Percentiles rank a stretch among this genome's conserved stretches.
Evolutionary conservation across 768 basidiomycete genomes (phyloP).

Genomic region (Lepiota venenata): DNA sequence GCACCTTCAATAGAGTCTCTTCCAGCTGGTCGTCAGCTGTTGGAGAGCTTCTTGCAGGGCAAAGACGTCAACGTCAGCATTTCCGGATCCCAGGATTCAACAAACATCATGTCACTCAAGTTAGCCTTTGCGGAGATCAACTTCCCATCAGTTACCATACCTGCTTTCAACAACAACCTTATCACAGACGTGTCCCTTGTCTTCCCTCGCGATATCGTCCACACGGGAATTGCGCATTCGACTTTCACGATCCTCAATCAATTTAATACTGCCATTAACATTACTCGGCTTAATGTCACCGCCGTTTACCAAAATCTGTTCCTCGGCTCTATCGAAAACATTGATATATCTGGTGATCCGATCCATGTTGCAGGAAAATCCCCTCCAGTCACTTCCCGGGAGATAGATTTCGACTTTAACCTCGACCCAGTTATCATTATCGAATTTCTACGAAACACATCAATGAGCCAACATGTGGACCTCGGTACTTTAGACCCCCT

Average conservation of each 20-base stretch:
- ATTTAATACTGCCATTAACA: conserved; percentile 69
- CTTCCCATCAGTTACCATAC: conserved; percentile 60
- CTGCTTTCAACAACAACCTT: conserved; percentile 59
- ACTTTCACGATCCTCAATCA: conserved; percentile 61
- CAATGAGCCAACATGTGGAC: conserved; percentile 54
- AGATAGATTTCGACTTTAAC: conserved; percentile 43
- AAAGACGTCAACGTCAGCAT: conserved; percentile 53
- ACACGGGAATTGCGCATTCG: conserved; percentile 56
- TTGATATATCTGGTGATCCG: conserved; percentile 52
- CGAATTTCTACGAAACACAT: conserved; percentile 44
- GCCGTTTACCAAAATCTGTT: conserved; percentile 54
- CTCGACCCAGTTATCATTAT: conserved; percentile 61
- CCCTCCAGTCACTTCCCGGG: conserved; percentile 51
- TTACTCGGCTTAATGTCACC: conserved; percentile 49
- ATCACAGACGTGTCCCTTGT: conserved; percentile 51
- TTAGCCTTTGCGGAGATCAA: conserved; percentile 57
- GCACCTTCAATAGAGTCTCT: conserved; percentile 49
- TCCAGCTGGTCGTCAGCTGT: conserved; percentile 49
- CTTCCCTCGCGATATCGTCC: conserved; percentile 60
- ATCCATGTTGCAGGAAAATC: conserved; percentile 59
- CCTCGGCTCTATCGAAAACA: conserved; percentile 55
- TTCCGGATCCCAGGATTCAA: conserved; percentile 50
- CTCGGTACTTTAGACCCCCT: conserved; percentile 56
- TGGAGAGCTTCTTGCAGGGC: conserved; percentile 72
- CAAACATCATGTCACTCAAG: conserved; percentile 58